A percentile compares a stretch with the other conserved stretches of the same genome.
These are phyloP conservation scores for Amylocystis lapponica DNA, from an alignment of 768 basidiomycete species.

Conservation along the genomic window DNA sequence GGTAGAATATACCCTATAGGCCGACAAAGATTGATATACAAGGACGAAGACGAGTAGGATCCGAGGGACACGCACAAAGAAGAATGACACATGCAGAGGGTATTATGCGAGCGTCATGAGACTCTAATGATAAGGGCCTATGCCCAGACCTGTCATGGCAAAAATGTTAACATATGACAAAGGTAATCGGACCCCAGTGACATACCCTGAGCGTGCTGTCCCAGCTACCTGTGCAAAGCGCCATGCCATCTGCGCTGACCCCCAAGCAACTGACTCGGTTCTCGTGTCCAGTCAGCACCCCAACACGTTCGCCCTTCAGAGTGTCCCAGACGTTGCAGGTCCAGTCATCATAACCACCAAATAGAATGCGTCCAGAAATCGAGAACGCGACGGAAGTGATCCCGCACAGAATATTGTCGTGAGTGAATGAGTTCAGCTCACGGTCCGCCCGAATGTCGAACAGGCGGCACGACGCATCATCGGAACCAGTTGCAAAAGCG, in stretches of 20 bases:
- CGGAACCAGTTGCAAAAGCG: constrained; percentile 97
- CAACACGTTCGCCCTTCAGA: constrained; percentile 95
- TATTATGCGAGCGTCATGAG: constrained; percentile 7
- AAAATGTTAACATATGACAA: no score
- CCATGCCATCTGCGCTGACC: constrained; percentile 95
- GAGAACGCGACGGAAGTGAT: constrained; percentile 99
- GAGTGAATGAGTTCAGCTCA: constrained; percentile 93
- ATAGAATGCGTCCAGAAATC: constrained; percentile 93
- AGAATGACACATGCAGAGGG: constrained; percentile 8
- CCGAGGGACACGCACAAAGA: neutral
- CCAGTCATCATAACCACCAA: constrained; percentile 99
- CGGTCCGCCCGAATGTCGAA: constrained; percentile 98
- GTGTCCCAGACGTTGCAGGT: constrained; percentile 99
- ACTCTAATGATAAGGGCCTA: constrained; percentile 30
- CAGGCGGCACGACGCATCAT: constrained; percentile 96
- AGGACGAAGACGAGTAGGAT: no score
- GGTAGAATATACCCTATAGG: constrained; percentile 42
- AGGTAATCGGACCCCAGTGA: constrained; percentile 13
- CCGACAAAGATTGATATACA: constrained; percentile 39
- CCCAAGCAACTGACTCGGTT: constrained; percentile 97
- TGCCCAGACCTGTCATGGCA: constrained; percentile 69
- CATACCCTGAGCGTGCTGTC: constrained; percentile 92
- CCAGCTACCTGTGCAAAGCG: constrained; percentile 97
- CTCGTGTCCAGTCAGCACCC: constrained; percentile 96
- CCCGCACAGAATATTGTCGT: constrained; percentile 98